Base-by-base conservation (phyloP, 202 grass and related monocot genomes). In the Miscanthus sacchariflorus region DNA sequence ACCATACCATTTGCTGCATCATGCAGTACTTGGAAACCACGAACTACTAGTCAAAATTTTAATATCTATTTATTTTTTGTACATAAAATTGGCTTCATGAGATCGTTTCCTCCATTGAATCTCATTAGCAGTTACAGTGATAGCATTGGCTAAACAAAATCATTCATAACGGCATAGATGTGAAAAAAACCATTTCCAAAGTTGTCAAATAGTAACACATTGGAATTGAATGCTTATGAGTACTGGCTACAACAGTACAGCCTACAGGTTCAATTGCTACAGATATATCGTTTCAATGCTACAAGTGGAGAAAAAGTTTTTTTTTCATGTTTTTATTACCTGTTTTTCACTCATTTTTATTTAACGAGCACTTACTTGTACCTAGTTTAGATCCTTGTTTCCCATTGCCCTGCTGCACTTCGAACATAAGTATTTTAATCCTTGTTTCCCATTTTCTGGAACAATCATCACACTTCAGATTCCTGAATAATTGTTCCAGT, bases 371-470 rank as follows among this genome's bases (percentile, higher is more conserved):
- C 43, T 27, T 74, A 4, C 1, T 19, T 52, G 10, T 33, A 76
- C 27, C 46, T 35, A 10, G 46, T 54, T 76, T 76, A 50, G 63
- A 59, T 59, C 54, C 52, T 56, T 56, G 54, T 52, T 68, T 69
- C 44, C 28, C 8, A 70, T 76, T 80, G 14, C 23, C 48, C 14
- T 25, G 17, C 4, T 85, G 12, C 68, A 87, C 42, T 49, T 65
- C 0, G 30, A 78, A 61, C 42, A 33, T 44, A 24, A 21, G 2
- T 5, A 39, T 13, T 27, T 75, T 38, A 2, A 27, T 19, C 70
- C 43, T 40, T 83, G 56, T 39, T 80, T 80, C 30, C n/a, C 30
- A 17, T 59, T 68, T 82, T 68, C 36, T 79, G 43, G 43, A 58
- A 84, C n/a, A 25, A 39, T 66, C 30, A 1, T 8, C 13, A 52